A percentile compares a stretch with the other conserved stretches of the same genome.
Evolutionary conservation across 2,329 filamentous ascomycete genomes (phyloP).

Genomic region (Graphium sp.): DNA sequence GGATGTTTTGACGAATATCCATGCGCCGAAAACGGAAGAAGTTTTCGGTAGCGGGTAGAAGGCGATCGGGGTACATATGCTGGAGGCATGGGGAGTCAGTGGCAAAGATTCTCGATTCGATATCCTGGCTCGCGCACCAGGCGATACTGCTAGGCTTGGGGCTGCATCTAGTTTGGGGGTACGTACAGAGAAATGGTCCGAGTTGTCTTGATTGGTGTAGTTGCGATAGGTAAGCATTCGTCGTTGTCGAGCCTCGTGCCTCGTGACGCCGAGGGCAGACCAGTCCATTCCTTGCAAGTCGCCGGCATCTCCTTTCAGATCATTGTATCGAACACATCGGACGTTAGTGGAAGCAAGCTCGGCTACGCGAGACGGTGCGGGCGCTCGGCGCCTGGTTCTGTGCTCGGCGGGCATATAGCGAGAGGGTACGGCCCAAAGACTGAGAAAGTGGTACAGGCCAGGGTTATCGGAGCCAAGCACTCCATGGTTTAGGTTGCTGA

Average conservation of each 20-base stretch:
- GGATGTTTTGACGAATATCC: constrained; percentile 33
- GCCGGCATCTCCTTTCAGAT: constrained; percentile 35
- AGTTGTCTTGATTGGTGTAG: constrained; percentile 33
- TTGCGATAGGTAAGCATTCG: constrained; percentile 35
- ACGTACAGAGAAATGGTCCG: constrained; percentile 31
- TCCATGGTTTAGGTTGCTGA: too few relatives aligned
- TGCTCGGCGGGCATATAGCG: constrained; percentile 10
- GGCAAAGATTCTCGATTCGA: background rate
- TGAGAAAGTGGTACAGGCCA: constrained; percentile 30
- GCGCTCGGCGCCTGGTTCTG: constrained; percentile 11
- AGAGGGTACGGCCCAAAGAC: constrained; percentile 24
- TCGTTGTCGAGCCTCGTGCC: constrained; percentile 27
- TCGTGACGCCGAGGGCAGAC: constrained; percentile 31
- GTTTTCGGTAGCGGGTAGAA: constrained; percentile 21
- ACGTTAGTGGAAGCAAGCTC: constrained; percentile 8
- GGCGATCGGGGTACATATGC: constrained; percentile 2
- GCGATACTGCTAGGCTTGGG: constrained; percentile 4
- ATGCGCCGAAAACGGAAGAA: constrained; percentile 44
- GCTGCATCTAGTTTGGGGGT: constrained; percentile 1
- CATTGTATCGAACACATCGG: constrained; percentile 16
- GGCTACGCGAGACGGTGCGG: constrained; percentile 16
- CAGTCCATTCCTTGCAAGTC: constrained; percentile 47
- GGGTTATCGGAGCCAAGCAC: constrained; percentile 31
- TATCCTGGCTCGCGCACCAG: constrained; percentile 3
- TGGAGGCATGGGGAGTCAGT: background rate